Conservation (phyloP, 192 early-diverging fungal species). For the Geranomyces variabilis region DNA sequence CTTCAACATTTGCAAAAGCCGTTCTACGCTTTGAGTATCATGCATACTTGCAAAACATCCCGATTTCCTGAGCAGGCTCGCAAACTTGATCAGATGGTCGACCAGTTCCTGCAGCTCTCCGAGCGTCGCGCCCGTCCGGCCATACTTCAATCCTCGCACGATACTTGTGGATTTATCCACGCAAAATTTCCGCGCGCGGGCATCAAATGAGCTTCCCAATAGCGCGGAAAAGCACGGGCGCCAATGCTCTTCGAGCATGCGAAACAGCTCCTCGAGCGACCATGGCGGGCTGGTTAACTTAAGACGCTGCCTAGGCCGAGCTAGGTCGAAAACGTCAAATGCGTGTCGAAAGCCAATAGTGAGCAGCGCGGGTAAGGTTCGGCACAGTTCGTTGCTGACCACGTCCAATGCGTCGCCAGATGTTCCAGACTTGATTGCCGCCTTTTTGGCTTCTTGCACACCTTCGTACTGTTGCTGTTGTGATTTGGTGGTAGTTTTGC, state of each 20-base stretch:
- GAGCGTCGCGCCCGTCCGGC: slow-evolving; percentile 3
- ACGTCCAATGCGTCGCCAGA: not conserved
- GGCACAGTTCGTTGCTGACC: not conserved
- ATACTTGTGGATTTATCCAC: not conserved
- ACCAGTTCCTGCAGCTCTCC: slow-evolving; percentile 4
- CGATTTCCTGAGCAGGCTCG: not conserved
- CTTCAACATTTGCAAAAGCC: too few relatives aligned
- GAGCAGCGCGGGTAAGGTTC: not conserved
- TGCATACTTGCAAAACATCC: too few relatives aligned
- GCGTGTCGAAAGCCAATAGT: not conserved
- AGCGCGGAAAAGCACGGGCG: not conserved
- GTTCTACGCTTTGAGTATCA: too few relatives aligned
- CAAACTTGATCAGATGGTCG: not conserved
- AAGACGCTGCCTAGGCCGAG: too few relatives aligned
- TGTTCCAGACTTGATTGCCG: slow-evolving; percentile 3
- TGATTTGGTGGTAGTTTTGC: not conserved
- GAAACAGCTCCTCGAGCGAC: slow-evolving; percentile 9
- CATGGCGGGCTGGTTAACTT: not conserved
- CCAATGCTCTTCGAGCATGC: slow-evolving; percentile 10
- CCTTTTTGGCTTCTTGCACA: not conserved
- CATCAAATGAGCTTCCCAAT: not conserved
- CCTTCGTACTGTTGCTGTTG: not conserved
- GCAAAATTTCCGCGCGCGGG: not conserved
- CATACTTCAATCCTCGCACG: slow-evolving; percentile 2
- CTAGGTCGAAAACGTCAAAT: too few relatives aligned